phyloP scores from a whole-genome alignment of 108 stramenopile genomes.

The Skeletonema tropicum region DNA sequence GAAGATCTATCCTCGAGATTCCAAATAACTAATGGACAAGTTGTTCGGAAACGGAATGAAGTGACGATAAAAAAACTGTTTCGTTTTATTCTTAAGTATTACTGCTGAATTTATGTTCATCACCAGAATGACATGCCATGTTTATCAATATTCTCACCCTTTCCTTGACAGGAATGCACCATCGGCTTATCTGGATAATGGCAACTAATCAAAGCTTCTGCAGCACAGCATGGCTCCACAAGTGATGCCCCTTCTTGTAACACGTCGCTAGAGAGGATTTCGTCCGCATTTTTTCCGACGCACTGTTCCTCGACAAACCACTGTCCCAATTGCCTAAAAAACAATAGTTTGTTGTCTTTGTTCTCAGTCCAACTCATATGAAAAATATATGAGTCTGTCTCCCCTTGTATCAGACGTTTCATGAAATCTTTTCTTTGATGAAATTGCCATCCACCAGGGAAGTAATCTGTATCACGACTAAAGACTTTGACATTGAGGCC shows the following conservation, averaged over 20 bases:
- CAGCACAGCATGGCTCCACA: conserved; percentile 52
- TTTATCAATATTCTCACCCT: conserved; percentile 46
- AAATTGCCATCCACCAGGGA: conserved; percentile 66
- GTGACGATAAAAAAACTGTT: no score
- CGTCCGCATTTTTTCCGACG: conserved; percentile 35
- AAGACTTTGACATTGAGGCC: conserved; percentile 83
- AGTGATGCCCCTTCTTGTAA: conserved; percentile 15
- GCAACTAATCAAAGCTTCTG: conserved; percentile 59
- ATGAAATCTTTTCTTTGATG: conserved; percentile 49
- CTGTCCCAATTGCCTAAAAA: conserved; percentile 77
- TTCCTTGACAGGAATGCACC: conserved; percentile 56
- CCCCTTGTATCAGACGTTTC: conserved; percentile 46
- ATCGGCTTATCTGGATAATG: conserved; percentile 80
- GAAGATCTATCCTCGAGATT: no score
- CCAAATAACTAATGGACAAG: no score
- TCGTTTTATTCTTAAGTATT: no score
- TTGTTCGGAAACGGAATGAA: no score
- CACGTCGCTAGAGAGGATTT: conserved; percentile 29
- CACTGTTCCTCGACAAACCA: conserved; percentile 77
- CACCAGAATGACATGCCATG: conserved; percentile 56
- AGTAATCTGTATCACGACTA: conserved; percentile 56
- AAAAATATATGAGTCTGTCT: conserved; percentile 49
- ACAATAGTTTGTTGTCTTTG: conserved; percentile 84
- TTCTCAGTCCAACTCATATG: conserved; percentile 78
- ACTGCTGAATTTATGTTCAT: neutral